Base-by-base conservation (phyloP, 2,329 filamentous ascomycete species). In the Fusarium pilosicola region DNA sequence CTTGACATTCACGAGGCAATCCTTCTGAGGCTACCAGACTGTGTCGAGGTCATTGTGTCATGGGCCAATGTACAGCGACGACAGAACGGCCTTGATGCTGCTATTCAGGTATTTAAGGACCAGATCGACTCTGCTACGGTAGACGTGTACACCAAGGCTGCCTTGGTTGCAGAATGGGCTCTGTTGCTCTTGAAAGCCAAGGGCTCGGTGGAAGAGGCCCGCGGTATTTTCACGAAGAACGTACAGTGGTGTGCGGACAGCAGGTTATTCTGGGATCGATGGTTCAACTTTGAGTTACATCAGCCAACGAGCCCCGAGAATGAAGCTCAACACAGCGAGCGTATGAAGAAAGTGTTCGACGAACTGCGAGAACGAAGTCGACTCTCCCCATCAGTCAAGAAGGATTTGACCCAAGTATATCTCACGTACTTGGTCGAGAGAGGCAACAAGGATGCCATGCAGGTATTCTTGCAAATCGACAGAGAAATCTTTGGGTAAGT, bases 111-210 rank as follows among this genome's bases (percentile, higher is more conserved):
- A 11, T 94, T 95, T 82, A 94, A 95, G 81, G 87, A 88, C 56
- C 93, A 97, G 72, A 92, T 98, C 72, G 92, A 95, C 74, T 90
- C 90, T 5, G 87, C 90, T 3, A 86, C 90, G 17, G 91, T 93
- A 59, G 92, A 95, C 73, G 87, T 93, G 60, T 93, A 93, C 76
- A 92, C 94, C 58, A 97, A 97, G 82, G 95, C 95, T 14, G 92
- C 94, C 3, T 86, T 98, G 36, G 93, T 97, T 45, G 93, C 93
- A 0, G 94, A 97, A 79, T 97, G 95, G 93, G 96, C 96, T 4
- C 88, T 89, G 32, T 86, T 98, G 62, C 80, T 97, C 48, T 98
- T 94, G 94, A 96, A 95, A 83, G 90, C 92, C 80, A 95, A 96
- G 85, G 93, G 94, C 22, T 92, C 91, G 0, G 86, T 90, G 2